phyloP scores from a whole-genome alignment of 768 basidiomycete species.

The Podaxis carcinomalis region DNA sequence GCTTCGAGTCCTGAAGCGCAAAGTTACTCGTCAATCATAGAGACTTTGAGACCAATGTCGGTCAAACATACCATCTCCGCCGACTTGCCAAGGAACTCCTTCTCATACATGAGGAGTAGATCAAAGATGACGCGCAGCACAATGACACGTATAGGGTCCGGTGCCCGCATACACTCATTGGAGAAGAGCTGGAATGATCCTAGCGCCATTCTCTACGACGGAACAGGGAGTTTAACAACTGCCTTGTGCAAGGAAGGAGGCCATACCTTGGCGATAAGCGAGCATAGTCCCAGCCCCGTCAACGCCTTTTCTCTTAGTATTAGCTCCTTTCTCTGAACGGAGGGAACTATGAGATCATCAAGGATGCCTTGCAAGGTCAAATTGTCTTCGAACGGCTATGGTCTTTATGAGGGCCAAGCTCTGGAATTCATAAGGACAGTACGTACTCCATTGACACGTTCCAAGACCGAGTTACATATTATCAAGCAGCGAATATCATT shows the following conservation, averaged over 20 bases:
- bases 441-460: constrained; percentile 85
- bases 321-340: constrained; percentile 85
- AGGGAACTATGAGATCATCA: constrained; percentile 83
- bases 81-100: constrained; percentile 59
- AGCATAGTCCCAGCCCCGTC: constrained; percentile 77
- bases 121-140: constrained; percentile 88
- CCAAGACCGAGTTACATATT: constrained; percentile 83
- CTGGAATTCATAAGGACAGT: constrained; percentile 14
- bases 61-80: constrained; percentile 35
- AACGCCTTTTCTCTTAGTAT: constrained; percentile 78
- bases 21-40: not conserved
- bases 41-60: not conserved
- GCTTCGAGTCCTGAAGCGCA: constrained; percentile 30
- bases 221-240: not conserved
- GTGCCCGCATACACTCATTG: constrained; percentile 71
- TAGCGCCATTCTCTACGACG: constrained; percentile 53
- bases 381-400: constrained; percentile 69
- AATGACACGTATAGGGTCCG: constrained; percentile 71
- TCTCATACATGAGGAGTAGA: constrained; percentile 84
- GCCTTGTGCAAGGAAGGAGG: not conserved
- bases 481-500: constrained; percentile 80
- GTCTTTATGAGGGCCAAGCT: constrained; percentile 16
- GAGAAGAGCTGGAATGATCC: constrained; percentile 81
- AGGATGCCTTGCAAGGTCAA: constrained; percentile 80
- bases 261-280: constrained; percentile 72